A percentile compares a stretch with the other conserved stretches of the same genome.
Evolutionary conservation across 306 rosid genomes (phyloP).

Genomic region (Inga oerstediana): DNA sequence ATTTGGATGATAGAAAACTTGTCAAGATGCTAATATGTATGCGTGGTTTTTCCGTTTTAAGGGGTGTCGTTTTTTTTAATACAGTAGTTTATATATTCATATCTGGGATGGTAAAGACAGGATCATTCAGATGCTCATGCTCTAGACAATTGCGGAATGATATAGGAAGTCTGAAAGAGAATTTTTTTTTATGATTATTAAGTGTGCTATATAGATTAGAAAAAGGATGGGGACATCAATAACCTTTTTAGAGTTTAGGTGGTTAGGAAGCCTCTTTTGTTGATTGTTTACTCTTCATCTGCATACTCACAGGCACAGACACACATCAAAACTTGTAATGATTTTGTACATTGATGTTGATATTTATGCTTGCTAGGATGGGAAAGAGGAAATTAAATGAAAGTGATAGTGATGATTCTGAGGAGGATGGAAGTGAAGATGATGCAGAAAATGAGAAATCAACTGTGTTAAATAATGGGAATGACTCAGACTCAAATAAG

Average conservation of each 20-base stretch:
- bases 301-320: background rate
- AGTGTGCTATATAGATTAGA: background rate
- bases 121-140: background rate
- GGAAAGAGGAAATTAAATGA: conserved; percentile 73
- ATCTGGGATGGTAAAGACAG: background rate
- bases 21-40: background rate
- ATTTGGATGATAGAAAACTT: background rate
- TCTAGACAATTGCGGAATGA: background rate
- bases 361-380: conserved; percentile 64
- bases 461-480: conserved; percentile 48
- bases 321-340: background rate
- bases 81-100: background rate
- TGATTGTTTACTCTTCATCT: too few species aligned
- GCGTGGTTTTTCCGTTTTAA: background rate
- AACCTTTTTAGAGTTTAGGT: background rate
- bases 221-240: background rate
- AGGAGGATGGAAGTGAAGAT: conserved; percentile 47
- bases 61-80: background rate
- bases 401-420: conserved; percentile 73
- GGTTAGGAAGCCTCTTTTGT: background rate
- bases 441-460: conserved; percentile 63
- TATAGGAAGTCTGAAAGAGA: background rate
- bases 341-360: conserved; percentile 32
- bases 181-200: background rate
- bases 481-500: conserved; percentile 56